Evolutionary conservation across 2,329 filamentous ascomycete species (phyloP).

Genomic region (Cladorrhinum sp.): DNA sequence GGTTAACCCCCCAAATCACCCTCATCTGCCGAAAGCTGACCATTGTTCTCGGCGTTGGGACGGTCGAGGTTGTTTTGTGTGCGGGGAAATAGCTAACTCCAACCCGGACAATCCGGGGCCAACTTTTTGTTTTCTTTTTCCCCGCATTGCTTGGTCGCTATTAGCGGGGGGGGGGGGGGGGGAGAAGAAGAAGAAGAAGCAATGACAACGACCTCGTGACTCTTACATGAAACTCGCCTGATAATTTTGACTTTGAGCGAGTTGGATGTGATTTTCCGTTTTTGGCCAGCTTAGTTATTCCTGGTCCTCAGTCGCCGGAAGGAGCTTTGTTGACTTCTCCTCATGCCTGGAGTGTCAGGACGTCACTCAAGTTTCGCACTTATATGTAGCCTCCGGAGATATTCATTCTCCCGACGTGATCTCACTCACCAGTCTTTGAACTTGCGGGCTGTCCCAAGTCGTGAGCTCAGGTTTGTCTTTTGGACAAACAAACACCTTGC

Average conservation of each 20-base stretch:
- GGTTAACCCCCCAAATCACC: slow-evolving; percentile 7
- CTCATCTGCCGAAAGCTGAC: slow-evolving; percentile 16
- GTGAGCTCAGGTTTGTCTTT: too few species aligned
- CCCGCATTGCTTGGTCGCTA: background rate
- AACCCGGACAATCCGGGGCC: background rate
- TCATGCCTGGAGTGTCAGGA: too few species aligned
- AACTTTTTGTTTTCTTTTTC: background rate
- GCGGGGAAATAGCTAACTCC: background rate
- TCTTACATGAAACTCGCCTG: background rate
- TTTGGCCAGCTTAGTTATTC: background rate
- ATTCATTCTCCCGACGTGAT: too few species aligned
- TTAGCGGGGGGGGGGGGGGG: background rate
- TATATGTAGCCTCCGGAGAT: too few species aligned
- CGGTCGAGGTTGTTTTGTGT: background rate
- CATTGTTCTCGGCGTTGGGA: background rate
- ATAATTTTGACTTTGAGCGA: background rate
- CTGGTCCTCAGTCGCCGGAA: background rate
- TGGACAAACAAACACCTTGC: too few species aligned
- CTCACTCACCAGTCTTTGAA: too few species aligned
- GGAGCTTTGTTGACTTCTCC: background rate
- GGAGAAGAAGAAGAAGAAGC: background rate
- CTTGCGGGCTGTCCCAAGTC: too few species aligned
- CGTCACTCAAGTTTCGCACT: too few species aligned
- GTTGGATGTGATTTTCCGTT: slow-evolving; percentile 3
- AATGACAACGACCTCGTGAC: background rate